Base-by-base conservation (phyloP, 371 early-diverging fungal genomes). In the Coemansia sp. region DNA sequence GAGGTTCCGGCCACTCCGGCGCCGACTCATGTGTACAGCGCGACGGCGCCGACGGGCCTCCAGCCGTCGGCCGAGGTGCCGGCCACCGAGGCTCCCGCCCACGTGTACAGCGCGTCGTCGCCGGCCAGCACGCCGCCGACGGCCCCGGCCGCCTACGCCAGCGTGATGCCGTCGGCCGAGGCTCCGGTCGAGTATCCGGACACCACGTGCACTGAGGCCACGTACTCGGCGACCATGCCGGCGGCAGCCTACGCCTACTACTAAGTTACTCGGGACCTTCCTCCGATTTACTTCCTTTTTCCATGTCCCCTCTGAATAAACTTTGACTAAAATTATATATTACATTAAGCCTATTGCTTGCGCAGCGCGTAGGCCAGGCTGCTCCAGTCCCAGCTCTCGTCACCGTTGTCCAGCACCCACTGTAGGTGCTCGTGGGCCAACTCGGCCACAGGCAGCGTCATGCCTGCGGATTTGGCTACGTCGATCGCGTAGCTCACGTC, bases 401-500 rank as follows among this genome's bases (percentile, higher is more conserved):
- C 53, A 11, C 68, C 67, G 14, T 72, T 72, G 39, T 63, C 63
- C n/a, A 56, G 40, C 31, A 72, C 67, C 63, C 68, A 72, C 7
- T 72, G 59, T 34, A 72, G 49, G 35, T 72, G 72, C 41, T 72
- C 57, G 9, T 53, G 26, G 3, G 63, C 68, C 6, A 72, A 60
- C 60, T 67, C 63, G n/a, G 72, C 72, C n/a, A 72, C 35, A 0
- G 63, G 72, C 53, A 72, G 48, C 12, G 54, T 41, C 60, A 67
- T 66, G 1, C 60, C 63, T 1, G 31, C 68, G 38, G 59, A 50
- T 36, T 59, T 57, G 6, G 76, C 76, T 20, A 76, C 43, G 4
- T 66, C 70, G 20, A 66, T 64, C 3, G 84, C 77, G 33, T 81
- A 77, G 33, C 81, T 72, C 2, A 83, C 77, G 55, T 84, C 85